A percentile compares a stretch with the other conserved stretches of the same genome.
Conservation (phyloP, 2,329 filamentous ascomycete genomes). For the Leptographium radiaticola region DNA sequence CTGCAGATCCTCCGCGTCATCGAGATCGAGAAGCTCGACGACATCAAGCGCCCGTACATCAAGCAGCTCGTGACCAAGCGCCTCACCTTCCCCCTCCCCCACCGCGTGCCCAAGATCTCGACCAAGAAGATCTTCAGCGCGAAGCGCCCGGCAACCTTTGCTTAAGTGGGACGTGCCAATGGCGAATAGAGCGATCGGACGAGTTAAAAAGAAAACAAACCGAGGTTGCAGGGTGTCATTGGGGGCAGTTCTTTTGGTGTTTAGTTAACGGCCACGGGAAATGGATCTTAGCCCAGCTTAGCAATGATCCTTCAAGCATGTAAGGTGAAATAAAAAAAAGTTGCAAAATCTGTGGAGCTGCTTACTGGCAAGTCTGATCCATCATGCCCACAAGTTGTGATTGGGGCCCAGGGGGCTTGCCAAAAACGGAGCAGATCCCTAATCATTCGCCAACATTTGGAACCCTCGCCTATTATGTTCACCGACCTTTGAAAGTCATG, state of each 20-base stretch:
- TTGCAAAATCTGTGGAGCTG: neutral
- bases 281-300: constrained; percentile 25
- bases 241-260: constrained; percentile 45
- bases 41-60: constrained; percentile 98
- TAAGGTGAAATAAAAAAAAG: constrained; percentile 5
- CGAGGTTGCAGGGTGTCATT: constrained; percentile 20
- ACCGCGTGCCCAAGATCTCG: constrained; percentile 75
- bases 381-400: too few species aligned
- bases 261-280: constrained; percentile 41
- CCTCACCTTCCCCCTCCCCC: constrained; percentile 97
- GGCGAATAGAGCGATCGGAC: neutral
- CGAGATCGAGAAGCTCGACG: constrained; percentile 87
- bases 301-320: constrained; percentile 3
- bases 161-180: constrained; percentile 37
- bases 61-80: constrained; percentile 92
- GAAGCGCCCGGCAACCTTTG: constrained; percentile 93
- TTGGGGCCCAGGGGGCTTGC: too few species aligned
- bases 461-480: too few species aligned
- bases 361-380: neutral
- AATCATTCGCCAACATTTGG: too few species aligned
- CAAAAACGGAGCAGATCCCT: too few species aligned
- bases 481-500: too few species aligned
- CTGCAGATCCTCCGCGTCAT: constrained; percentile 90
- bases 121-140: constrained; percentile 88
- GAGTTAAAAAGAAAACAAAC: neutral